Base-by-base conservation (phyloP, 1,284 basidiomycete species). In the Heliocybe sulcata region DNA sequence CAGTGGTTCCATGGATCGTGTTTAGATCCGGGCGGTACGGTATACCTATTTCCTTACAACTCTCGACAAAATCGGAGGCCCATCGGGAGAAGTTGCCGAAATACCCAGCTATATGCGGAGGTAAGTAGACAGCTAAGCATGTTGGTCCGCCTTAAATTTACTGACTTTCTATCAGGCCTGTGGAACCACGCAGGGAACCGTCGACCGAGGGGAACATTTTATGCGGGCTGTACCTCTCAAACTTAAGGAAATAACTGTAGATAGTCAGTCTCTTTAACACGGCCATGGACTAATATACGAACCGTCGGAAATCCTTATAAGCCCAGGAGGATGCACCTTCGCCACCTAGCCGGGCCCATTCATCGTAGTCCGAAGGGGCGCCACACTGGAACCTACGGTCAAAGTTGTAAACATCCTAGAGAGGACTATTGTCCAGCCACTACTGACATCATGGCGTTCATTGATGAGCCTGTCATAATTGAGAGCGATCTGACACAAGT, bases 321-420 rank as follows among this genome's bases (percentile, higher is more conserved):
- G 79, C 69, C 85, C 86, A 90, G 12, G 75, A 73, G 10, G 79
- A 56, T 10, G 70, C 68, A 20, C 70, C 77, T 55, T 84, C 80
- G n/a, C 74, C 76, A 19, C 72, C 72, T 29, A 80, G 72, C n/a
- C 68, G 60, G 0, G 78, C 82, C 79, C 84, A 87, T 64, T 87
- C 78, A 60, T 87, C 82, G 58, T 80, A 88, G 61, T 89, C 87
- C 0, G 78, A 78, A 1, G 86, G 83, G 3, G 82, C 75, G 19
- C 85, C 83, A 45, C 80, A 80, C 19, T 88, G 86, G 53, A 80
- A 85, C 69, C 85, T 88, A 55, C 38, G 57, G 59, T 26, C 42
- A 42, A 22, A 29, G 4, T 12, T 25, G 10, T 25, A 9, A 49
- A 45, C 22, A 19, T 19, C 10, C 4, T 14, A 12, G 6, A 3